phyloP scores from a whole-genome alignment of 495 filamentous ascomycete species.

The Hyaloscypha hepaticicola region DNA sequence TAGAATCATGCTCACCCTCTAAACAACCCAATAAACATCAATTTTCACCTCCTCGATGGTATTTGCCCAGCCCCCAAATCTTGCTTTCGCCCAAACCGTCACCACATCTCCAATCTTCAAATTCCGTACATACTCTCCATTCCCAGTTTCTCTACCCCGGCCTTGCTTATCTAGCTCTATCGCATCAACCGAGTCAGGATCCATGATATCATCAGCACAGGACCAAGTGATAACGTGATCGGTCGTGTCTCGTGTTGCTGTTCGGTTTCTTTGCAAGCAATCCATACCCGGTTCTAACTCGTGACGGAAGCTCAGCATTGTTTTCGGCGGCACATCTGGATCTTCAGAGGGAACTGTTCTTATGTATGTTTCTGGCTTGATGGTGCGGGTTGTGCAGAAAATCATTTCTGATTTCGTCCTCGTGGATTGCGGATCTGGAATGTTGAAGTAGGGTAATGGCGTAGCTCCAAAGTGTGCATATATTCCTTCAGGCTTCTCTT shows the following conservation, averaged over 20 bases:
- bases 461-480: background rate
- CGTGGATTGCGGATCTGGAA: background rate
- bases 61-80: conserved; percentile 64
- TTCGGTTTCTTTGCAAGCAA: conserved; percentile 55
- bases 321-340: background rate
- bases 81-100: conserved; percentile 61
- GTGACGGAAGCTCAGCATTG: background rate
- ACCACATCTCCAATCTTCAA: conserved; percentile 64
- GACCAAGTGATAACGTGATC: conserved; percentile 58
- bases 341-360: background rate
- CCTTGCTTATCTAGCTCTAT: conserved; percentile 41
- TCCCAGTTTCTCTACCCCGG: conserved; percentile 53
- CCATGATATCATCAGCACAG: conserved; percentile 45
- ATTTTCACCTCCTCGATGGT: conserved; percentile 54
- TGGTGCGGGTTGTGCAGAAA: conserved; percentile 15
- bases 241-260: conserved; percentile 34
- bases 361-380: background rate
- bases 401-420: background rate
- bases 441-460: background rate
- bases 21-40: conserved; percentile 64
- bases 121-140: conserved; percentile 55
- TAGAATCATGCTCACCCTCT: background rate
- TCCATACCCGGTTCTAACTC: conserved; percentile 20
- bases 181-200: conserved; percentile 46
- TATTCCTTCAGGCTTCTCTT: background rate